phyloP scores from a whole-genome alignment of 2,329 filamentous ascomycete species.

The Talaromyces sp. region DNA sequence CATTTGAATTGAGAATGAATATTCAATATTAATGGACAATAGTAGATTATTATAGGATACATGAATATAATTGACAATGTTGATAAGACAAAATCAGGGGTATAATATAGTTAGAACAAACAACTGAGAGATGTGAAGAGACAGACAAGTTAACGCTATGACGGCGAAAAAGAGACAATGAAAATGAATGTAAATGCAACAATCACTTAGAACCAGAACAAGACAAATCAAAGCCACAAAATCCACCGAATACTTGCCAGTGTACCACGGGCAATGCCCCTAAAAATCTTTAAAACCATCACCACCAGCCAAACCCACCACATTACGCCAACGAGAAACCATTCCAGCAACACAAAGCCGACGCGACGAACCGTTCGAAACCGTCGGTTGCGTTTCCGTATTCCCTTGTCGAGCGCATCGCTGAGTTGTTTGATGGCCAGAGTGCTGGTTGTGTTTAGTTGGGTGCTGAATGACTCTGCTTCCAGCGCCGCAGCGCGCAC shows the following conservation, averaged over 20 bases:
- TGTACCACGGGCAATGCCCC: constrained; percentile 57
- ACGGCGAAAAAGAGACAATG: neutral
- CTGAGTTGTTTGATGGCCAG: constrained; percentile 74
- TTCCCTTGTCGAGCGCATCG: constrained; percentile 64
- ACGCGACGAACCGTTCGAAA: constrained; percentile 70
- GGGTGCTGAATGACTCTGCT: constrained; percentile 70
- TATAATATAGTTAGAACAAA: neutral
- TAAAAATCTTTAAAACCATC: constrained; percentile 63
- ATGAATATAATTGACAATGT: neutral
- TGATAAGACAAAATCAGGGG: neutral
- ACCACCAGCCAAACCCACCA: constrained; percentile 94
- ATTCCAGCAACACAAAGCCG: constrained; percentile 80
- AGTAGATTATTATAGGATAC: no score
- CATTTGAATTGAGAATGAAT: no score
- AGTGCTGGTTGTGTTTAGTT: constrained; percentile 70
- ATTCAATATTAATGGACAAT: no score
- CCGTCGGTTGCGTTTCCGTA: constrained; percentile 67
- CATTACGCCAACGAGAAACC: constrained; percentile 80
- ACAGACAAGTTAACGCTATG: neutral
- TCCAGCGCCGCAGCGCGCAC: constrained; percentile 68
- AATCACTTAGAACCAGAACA: neutral
- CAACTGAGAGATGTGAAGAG: neutral
- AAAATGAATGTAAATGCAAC: neutral
- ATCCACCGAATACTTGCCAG: constrained; percentile 68
- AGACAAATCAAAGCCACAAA: constrained; percentile 62